Base-by-base conservation (phyloP, 768 basidiomycete species). In the Tricholomella constricta region DNA sequence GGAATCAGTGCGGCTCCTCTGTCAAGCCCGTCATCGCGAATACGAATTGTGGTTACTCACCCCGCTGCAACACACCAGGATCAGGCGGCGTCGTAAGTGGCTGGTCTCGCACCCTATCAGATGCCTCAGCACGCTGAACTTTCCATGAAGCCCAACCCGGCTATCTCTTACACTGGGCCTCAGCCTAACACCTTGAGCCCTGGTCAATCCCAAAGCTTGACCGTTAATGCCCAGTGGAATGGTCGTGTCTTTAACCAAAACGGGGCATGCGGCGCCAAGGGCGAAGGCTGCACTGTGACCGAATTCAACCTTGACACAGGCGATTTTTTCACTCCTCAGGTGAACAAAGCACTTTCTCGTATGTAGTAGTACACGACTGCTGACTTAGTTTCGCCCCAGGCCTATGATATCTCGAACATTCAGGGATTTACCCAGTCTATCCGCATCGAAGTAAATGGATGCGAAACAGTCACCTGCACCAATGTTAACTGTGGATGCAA, bases 381-480 rank as follows among this genome's bases (percentile, higher is more conserved):
- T 32, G 7, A 48, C 14, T 20, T 17, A 26, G 9, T 9, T 8
- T 17, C 25, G n/a, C 57, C 58, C 19, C 57, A 75, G 63, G 69
- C 72, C 10, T 75, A 77, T 55, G 75, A 77, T 50, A 72, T 77
- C 20, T 75, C 74, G 34, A 77, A 75, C 57, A 74, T 77, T 50
- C 73, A 72, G 42, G 75, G 73, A 6, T 76, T 74, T 60, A 74
- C 73, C 2, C 71, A 74, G 52, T 70, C 70, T 8, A 66, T 75
- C 17, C 45, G 58, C 22, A 69, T 75, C 42, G 61, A 56, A 37
- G 73, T 72, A 5, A 65, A 61, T 25, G 73, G 72, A 2, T 72
- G 75, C 60, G 68, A 71, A 20, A 73, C 71, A 11, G 73, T 73
- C 7, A 69, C 69, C 7, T 76, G 75, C 58, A 72, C 68, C 10